Base-by-base conservation (phyloP, 2,329 filamentous ascomycete genomes). In the Trichoderma gracile region DNA sequence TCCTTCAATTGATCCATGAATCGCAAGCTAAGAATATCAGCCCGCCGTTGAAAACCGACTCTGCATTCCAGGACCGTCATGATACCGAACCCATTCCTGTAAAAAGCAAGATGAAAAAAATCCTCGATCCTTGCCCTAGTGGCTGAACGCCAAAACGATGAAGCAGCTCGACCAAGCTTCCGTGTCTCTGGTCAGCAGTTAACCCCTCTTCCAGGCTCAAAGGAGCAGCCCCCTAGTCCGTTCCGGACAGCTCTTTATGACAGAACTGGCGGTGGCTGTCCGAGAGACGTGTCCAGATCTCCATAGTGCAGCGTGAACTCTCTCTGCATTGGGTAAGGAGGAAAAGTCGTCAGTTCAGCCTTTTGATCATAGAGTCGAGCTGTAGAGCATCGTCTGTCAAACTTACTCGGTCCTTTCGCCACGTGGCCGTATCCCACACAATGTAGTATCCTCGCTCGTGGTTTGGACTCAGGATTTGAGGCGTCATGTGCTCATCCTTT, bases 371-470 rank as follows among this genome's bases (percentile, higher is more conserved):
- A 38, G 3, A 38, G 33, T 14, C 12, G 14, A 38, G 10, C 3
- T 12, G 33, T 14, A 3, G 14, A 38, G 10, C 3, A 14, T 38
- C 38, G 46, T 43, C 42, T 27, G 33, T 38, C 15, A 47, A 45
- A 79, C 84, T 73, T 80, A 89, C 86, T 67, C 86, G 79, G 68
- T 88, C 85, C 73, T 86, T 86, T 54, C 82, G 81, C 86, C 86
- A 89, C 60, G 78, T 80, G n/a, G 76, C 77, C 9, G 84, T 83
- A 69, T 88, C 86, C 83, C 87, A 89, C 64, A 89, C 82, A 65
- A 89, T 82, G 72, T 89, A 89, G 74, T 84, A 89, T 0, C 87
- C 87, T 65, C 86, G 83, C 74, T 89, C 87, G 56, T 86, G 83
- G 59, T 78, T 83, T 14, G 81, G 80, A 60, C 84, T 84, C 50